Conservation (phyloP, 768 basidiomycete genomes). For the Pisolithus marmoratus region DNA sequence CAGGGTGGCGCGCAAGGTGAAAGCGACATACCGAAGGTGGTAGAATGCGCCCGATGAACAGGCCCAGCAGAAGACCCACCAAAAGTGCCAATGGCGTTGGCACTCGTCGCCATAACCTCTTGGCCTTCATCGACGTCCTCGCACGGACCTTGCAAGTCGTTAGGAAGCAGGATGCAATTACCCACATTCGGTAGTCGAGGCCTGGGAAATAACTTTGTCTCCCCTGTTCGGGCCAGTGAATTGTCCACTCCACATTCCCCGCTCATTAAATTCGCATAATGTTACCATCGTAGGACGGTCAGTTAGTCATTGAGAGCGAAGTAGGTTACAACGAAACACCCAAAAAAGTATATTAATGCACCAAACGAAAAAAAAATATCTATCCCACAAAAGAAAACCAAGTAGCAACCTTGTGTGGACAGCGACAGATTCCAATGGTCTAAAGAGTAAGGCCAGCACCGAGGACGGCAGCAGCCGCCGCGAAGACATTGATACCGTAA, state of each 20-base stretch:
- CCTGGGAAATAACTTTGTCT: too few relatives aligned
- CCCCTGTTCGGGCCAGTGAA: too few relatives aligned
- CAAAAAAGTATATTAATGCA: neutral
- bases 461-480: constrained; percentile 8
- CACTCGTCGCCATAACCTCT: constrained; percentile 30
- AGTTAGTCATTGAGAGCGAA: neutral
- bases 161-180: too few relatives aligned
- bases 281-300: too few relatives aligned
- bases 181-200: too few relatives aligned
- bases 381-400: neutral
- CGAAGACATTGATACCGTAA: constrained; percentile 6
- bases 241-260: too few relatives aligned
- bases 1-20: neutral
- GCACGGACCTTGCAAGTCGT: too few relatives aligned
- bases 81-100: constrained; percentile 52
- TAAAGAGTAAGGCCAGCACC: constrained; percentile 11
- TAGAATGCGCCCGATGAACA: constrained; percentile 47
- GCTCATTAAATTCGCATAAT: too few relatives aligned
- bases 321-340: neutral
- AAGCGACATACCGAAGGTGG: constrained; percentile 30
- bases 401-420: neutral
- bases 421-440: neutral
- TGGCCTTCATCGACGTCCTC: constrained; percentile 22
- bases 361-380: neutral
- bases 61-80: constrained; percentile 57